These are phyloP conservation scores for Nicotiana sylvestris DNA, from an alignment of 257 asterid species.

Conservation along the genomic window DNA sequence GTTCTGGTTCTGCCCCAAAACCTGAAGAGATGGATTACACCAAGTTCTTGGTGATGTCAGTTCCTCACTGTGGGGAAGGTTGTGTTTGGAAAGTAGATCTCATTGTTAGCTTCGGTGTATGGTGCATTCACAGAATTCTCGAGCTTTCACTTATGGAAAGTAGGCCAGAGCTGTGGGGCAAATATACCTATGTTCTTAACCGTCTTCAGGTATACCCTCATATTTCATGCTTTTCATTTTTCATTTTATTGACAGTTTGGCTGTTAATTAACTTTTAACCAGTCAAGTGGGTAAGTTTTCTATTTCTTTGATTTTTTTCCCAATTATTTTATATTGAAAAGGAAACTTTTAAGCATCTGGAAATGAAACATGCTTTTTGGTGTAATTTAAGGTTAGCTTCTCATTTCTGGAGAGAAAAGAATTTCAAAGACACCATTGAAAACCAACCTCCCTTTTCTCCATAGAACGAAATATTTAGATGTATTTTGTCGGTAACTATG, in stretches of 20 bases:
- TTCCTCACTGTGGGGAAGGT: constrained; percentile 94
- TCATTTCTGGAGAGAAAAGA: background rate
- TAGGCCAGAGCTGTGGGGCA: constrained; percentile 98
- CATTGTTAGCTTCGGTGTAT: constrained; percentile 87
- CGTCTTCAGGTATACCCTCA: constrained; percentile 79
- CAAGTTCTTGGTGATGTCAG: constrained; percentile 51
- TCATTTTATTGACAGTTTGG: background rate
- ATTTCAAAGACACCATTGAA: background rate
- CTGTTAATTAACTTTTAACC: background rate
- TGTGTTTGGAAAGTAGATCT: constrained; percentile 83
- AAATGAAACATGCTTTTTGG: background rate
- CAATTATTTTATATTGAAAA: background rate
- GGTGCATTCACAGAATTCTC: constrained; percentile 95
- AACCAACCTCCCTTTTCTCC: background rate
- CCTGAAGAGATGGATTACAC: constrained; percentile 54
- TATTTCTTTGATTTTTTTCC: background rate
- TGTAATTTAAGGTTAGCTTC: background rate
- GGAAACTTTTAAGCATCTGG: background rate
- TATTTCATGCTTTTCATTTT: background rate
- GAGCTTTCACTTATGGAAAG: constrained; percentile 95
- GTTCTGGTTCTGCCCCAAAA: constrained; percentile 23
- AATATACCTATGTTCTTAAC: constrained; percentile 83
- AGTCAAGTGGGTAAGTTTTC: background rate
- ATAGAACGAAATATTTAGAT: background rate
- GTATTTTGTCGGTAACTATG: background rate